These are phyloP conservation scores for Capsicum pubescens DNA, from an alignment of 257 asterid genomes.

Conservation along the genomic window DNA sequence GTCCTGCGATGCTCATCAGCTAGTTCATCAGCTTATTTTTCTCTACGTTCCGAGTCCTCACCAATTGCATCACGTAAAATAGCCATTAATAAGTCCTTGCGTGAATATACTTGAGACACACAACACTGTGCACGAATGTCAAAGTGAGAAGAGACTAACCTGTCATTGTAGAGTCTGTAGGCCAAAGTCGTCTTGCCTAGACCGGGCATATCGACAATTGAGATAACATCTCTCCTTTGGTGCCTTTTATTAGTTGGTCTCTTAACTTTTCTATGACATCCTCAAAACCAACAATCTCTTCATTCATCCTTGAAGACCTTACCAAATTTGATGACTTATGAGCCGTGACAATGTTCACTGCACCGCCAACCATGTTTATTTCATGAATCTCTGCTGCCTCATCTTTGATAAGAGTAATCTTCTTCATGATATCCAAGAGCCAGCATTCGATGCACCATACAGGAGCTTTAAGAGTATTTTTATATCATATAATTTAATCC, in stretches of 20 bases:
- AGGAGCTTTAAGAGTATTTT: too few species aligned
- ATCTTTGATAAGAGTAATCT: too few species aligned
- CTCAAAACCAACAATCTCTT: neutral
- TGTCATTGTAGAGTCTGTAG: constrained; percentile 5
- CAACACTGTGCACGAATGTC: constrained; percentile 22
- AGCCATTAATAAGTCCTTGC: neutral
- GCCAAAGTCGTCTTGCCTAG: constrained; percentile 30
- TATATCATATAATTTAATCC: too few species aligned
- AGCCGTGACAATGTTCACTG: neutral
- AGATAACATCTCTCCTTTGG: neutral
- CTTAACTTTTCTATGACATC: neutral
- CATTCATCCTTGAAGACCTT: neutral
- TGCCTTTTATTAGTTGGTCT: neutral
- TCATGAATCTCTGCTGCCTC: neutral
- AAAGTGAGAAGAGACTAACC: neutral
- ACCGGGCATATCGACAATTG: constrained; percentile 24
- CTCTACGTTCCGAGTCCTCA: neutral
- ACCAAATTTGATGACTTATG: neutral
- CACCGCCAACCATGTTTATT: neutral
- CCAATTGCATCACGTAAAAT: neutral
- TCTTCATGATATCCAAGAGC: constrained; percentile 22
- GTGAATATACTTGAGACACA: constrained; percentile 24
- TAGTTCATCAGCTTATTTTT: neutral
- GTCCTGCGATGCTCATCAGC: neutral
- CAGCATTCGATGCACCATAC: neutral